Percentiles rank a stretch among this genome's conserved stretches.
phyloP scores from a whole-genome alignment of 1,139 yeast genomes.

The Yamadazyma buinensis region DNA sequence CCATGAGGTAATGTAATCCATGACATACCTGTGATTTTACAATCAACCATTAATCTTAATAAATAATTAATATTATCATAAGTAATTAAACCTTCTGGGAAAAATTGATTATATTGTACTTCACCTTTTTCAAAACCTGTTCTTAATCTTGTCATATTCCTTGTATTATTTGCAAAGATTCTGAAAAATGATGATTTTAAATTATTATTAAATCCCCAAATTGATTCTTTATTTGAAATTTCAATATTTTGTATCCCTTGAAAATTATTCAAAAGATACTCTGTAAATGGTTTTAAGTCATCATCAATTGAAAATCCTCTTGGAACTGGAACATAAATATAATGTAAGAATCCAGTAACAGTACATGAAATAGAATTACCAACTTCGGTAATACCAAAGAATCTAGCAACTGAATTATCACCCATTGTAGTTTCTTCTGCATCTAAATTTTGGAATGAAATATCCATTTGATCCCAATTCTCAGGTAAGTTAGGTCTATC shows the following conservation, averaged over 20 bases:
- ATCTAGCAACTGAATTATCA: constrained; percentile 64
- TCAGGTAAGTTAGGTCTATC: constrained; percentile 52
- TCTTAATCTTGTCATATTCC: constrained; percentile 63
- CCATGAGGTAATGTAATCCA: constrained; percentile 90
- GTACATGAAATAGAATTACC: constrained; percentile 90
- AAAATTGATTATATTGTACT: constrained; percentile 58
- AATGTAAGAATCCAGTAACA: constrained; percentile 85
- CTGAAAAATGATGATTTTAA: constrained; percentile 77
- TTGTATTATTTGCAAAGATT: constrained; percentile 62
- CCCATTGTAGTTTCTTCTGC: constrained; percentile 76
- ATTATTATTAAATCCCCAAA: constrained; percentile 91
- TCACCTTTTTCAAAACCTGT: constrained; percentile 83
- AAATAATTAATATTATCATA: constrained; percentile 89
- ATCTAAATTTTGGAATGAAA: constrained; percentile 87
- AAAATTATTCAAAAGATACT: constrained; percentile 47
- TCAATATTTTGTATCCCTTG: constrained; percentile 63
- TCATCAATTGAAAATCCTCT: constrained; percentile 61
- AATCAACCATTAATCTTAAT: constrained; percentile 86
- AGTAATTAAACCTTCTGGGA: constrained; percentile 60
- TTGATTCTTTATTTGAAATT: constrained; percentile 69
- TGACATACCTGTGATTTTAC: constrained; percentile 92
- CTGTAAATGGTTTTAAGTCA: constrained; percentile 44
- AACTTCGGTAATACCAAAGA: constrained; percentile 86
- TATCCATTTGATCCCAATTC: constrained; percentile 51
- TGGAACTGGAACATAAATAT: constrained; percentile 91